Conservation (phyloP, 139 green algal genomes). For the Parachlorella kessleri region DNA sequence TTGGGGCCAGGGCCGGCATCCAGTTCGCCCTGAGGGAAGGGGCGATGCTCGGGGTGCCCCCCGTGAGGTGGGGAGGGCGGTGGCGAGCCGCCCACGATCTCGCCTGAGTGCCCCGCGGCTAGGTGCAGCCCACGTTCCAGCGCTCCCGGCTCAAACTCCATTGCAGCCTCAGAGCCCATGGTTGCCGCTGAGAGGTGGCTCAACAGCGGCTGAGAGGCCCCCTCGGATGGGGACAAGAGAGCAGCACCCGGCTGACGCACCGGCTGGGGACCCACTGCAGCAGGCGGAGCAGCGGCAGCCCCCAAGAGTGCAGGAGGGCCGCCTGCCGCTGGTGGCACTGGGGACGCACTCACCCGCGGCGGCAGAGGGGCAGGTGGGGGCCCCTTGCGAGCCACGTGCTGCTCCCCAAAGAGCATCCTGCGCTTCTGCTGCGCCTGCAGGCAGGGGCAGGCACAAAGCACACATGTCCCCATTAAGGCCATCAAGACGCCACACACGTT, state of each 20-base stretch:
- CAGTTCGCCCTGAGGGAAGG: too few relatives aligned
- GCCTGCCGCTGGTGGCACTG: background rate
- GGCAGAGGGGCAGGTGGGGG: background rate
- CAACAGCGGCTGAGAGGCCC: background rate
- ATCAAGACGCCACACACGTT: too few relatives aligned
- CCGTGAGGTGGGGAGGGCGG: too few relatives aligned
- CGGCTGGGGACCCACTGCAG: background rate
- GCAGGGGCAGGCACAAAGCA: background rate
- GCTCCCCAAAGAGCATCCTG: constrained; percentile 48
- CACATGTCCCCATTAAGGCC: too few relatives aligned
- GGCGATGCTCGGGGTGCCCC: too few relatives aligned
- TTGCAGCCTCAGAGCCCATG: too few relatives aligned
- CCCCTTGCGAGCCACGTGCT: background rate
- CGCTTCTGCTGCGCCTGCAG: constrained; percentile 36
- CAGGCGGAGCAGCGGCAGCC: background rate
- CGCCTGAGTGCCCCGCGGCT: too few relatives aligned
- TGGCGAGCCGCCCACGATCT: too few relatives aligned
- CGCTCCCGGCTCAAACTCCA: too few relatives aligned
- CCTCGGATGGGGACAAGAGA: background rate
- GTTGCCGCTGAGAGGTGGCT: too few relatives aligned
- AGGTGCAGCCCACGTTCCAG: too few relatives aligned
- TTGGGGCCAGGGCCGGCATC: background rate
- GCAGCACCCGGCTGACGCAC: background rate
- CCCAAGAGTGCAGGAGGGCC: background rate
- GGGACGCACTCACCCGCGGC: background rate